Base-by-base conservation (phyloP, 768 basidiomycete species). In the Chiua virens region DNA sequence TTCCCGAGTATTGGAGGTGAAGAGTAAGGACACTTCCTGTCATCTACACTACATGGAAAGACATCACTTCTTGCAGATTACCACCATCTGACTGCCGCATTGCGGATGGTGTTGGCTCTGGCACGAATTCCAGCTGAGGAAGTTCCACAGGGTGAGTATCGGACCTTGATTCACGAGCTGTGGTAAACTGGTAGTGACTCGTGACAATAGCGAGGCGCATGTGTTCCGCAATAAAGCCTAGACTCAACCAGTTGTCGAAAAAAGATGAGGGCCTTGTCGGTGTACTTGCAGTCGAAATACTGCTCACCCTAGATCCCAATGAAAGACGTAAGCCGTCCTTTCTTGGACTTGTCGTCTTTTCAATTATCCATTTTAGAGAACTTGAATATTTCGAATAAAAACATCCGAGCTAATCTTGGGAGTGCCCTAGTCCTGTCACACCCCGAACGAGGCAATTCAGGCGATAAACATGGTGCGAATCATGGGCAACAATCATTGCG, bases 281-380 rank as follows among this genome's bases (percentile, higher is more conserved):
- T 32, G 48, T 49, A n/a, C 52, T 64, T 4, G 58, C 64, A 13
- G 58, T 60, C 2, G 61, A 63, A 21, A 52, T 63, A 45, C 37
- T 47, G 5, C 54, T 66, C 28, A 46, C 36, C 6, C 38, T 66
- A 8, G 35, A 57, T 25, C 23, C 18, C 9, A 11, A 14, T 7
- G 55, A n/a, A n/a, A n/a, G 2, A 30, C 23, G 63, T 54, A 43
- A 1, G 60, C 2, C 5, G 7, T 3, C 28, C 15, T 3, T 18
- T 42, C 2, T 34, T 38, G 8, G 2, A 25, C 13, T n/a, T 15
- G 18, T 5, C 4, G 17, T 2, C 23, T 35, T 4, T 20, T 32
- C 20, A 39, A 23, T 3, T 35, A 32, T 9, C 2, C 1, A n/a
- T n/a, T 44, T 22, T 10, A 64, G 63, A 27, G 0, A 47, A 30